Conservation (phyloP, 257 asterid species). For the Solanum piurae region DNA sequence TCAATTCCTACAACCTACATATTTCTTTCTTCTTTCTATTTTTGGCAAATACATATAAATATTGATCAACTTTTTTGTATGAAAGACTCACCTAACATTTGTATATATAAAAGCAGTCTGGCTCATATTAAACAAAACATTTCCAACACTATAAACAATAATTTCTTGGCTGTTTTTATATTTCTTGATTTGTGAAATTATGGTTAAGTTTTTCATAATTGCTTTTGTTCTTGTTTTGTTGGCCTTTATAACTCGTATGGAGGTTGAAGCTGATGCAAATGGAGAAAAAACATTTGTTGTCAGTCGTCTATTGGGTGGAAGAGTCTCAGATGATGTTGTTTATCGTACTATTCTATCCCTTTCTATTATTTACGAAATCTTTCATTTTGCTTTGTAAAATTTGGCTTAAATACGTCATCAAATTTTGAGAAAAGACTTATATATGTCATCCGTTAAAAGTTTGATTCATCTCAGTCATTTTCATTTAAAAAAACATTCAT, state of each 20-base stretch:
- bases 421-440: too few relatives aligned
- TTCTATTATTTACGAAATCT: background rate
- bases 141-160: background rate
- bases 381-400: background rate
- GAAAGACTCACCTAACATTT: background rate
- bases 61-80: background rate
- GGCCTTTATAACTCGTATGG: background rate
- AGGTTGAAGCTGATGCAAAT: background rate
- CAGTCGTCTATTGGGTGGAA: background rate
- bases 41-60: background rate
- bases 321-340: background rate
- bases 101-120: background rate
- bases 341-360: background rate
- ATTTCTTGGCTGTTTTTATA: background rate
- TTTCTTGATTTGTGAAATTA: background rate
- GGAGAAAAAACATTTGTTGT: background rate
- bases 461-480: too few relatives aligned
- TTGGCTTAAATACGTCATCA: background rate
- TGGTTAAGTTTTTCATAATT: background rate
- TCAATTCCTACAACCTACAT: background rate
- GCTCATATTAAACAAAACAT: background rate
- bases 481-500: background rate
- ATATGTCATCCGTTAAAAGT: background rate
- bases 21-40: background rate
- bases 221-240: background rate